These are phyloP conservation scores for Ophiosphaerella narmari DNA, from an alignment of 2,329 filamentous ascomycete genomes.

Conservation along the genomic window DNA sequence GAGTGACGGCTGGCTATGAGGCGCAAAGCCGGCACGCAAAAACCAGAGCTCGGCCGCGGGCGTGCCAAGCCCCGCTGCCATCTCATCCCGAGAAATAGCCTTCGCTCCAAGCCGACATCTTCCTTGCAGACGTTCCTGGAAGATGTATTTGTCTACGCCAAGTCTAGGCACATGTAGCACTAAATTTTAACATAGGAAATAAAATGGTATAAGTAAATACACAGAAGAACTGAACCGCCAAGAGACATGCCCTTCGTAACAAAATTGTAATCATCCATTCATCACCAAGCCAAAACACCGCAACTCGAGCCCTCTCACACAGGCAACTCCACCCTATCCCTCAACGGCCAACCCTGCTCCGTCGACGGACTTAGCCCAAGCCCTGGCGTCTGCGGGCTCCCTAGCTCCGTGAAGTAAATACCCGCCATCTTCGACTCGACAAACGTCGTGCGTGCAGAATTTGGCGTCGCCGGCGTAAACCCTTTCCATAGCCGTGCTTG, in stretches of 20 bases:
- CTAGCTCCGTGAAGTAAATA: slow-evolving; percentile 14
- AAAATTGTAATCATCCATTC: no score
- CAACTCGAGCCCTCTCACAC: not conserved
- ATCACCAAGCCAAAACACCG: no score
- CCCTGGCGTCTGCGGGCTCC: slow-evolving; percentile 13
- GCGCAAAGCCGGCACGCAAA: slow-evolving; percentile 35
- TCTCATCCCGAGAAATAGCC: not conserved
- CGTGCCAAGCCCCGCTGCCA: no score
- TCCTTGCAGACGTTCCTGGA: not conserved
- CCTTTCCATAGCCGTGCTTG: slow-evolving; percentile 23
- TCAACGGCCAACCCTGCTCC: not conserved
- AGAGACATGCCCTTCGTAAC: no score
- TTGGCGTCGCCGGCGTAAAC: slow-evolving; percentile 18
- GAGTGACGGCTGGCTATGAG: slow-evolving; percentile 23
- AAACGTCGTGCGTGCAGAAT: slow-evolving; percentile 7
- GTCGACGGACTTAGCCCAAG: slow-evolving; percentile 7
- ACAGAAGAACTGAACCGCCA: no score
- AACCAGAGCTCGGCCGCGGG: slow-evolving; percentile 30
- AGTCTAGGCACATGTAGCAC: not conserved
- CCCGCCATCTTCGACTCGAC: slow-evolving; percentile 8
- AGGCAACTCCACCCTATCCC: not conserved
- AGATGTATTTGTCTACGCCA: not conserved
- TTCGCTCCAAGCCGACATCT: slow-evolving; percentile 8
- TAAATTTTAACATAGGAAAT: no score
- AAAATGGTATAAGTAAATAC: no score